Conservation (phyloP, 192 early-diverging fungal genomes). For the Chytriomyces sp. region DNA sequence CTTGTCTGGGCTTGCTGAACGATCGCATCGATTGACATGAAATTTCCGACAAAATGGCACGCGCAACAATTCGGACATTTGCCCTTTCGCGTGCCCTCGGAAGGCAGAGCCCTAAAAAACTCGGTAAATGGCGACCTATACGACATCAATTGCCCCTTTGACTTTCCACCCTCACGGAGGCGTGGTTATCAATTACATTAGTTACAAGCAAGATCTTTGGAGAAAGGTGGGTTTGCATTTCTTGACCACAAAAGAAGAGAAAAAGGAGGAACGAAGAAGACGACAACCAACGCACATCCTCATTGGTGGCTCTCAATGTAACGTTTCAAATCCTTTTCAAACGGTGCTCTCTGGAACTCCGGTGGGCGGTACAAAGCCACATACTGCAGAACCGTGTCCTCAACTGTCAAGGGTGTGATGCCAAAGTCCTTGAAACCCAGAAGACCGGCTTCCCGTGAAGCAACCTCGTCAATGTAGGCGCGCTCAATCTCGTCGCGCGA, state of each 20-base stretch:
- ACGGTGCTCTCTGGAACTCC: conserved; percentile 39
- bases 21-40: too few species aligned
- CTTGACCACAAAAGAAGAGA: too few species aligned
- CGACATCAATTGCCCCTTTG: too few species aligned
- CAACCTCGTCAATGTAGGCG: conserved; percentile 29
- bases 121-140: too few species aligned
- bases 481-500: conserved; percentile 86
- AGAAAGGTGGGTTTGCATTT: too few species aligned
- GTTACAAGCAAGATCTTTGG: too few species aligned
- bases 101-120: too few species aligned
- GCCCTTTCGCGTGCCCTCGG: too few species aligned
- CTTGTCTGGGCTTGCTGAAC: too few species aligned
- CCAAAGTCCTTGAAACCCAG: conserved; percentile 86
- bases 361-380: conserved; percentile 74
- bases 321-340: conserved; percentile 38
- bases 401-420: conserved; percentile 78
- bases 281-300: neutral
- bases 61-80: too few species aligned
- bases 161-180: neutral
- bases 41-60: too few species aligned
- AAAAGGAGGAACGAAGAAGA: too few species aligned
- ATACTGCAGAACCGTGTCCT: conserved; percentile 80
- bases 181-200: neutral
- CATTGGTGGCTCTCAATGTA: conserved; percentile 1
- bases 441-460: conserved; percentile 63